Percentiles rank a stretch among this genome's conserved stretches.
phyloP scores from a whole-genome alignment of 1,284 basidiomycete species.

The Trametes polyzona region DNA sequence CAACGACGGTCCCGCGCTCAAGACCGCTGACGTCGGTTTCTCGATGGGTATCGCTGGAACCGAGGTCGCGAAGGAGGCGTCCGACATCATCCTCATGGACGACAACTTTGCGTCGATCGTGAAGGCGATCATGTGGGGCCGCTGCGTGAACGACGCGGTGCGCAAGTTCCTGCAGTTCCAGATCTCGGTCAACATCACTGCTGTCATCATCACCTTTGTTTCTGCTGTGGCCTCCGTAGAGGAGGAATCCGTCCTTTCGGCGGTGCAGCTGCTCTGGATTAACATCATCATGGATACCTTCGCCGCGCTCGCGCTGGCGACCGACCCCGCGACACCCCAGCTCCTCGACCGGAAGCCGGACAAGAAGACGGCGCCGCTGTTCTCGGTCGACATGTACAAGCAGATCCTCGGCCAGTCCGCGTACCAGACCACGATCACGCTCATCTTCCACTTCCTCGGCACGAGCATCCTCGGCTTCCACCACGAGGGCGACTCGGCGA shows the following conservation, averaged over 20 bases:
- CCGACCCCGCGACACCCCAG: conserved; percentile 86
- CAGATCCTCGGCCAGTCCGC: conserved; percentile 91
- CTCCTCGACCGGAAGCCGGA: conserved; percentile 92
- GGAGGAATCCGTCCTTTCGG: conserved; percentile 87
- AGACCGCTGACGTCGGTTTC: conserved; percentile 93
- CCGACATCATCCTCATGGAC: conserved; percentile 98
- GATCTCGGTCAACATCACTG: conserved; percentile 94
- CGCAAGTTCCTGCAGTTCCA: conserved; percentile 99
- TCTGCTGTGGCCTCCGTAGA: conserved; percentile 81
- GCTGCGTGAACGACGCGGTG: conserved; percentile 97
- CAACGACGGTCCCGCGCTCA: conserved; percentile 96
- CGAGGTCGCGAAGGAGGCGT: conserved; percentile 98
- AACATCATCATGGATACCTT: conserved; percentile 99
- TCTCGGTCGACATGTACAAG: conserved; percentile 93
- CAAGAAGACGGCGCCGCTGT: conserved; percentile 85
- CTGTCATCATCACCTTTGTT: conserved; percentile 93
- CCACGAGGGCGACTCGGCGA: conserved; percentile 36
- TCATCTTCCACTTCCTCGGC: conserved; percentile 91
- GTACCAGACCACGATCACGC: conserved; percentile 86
- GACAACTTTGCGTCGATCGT: conserved; percentile 98
- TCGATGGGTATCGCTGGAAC: conserved; percentile 99
- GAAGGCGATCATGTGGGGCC: conserved; percentile 98
- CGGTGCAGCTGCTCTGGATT: conserved; percentile 97
- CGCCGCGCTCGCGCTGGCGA: conserved; percentile 95
- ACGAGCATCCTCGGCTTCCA: conserved; percentile 69